Evolutionary conservation across 2,329 filamentous ascomycete species (phyloP).

Genomic region (Onygena corvina): DNA sequence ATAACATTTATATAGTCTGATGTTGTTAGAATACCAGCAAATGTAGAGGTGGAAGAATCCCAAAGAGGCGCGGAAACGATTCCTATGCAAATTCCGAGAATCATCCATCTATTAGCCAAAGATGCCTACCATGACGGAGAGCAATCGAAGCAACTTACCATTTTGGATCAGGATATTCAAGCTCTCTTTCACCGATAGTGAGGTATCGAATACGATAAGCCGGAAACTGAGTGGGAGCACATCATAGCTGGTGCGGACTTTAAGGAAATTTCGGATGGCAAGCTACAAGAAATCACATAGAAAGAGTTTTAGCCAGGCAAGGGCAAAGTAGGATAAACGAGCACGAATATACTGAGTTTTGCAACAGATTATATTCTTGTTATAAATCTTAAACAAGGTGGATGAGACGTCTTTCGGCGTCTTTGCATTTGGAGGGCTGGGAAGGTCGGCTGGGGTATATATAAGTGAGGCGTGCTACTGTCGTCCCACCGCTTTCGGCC

Average conservation of each 20-base stretch:
- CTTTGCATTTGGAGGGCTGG: not conserved
- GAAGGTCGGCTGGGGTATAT: slow-evolving; percentile 2
- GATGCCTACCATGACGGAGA: slow-evolving; percentile 11
- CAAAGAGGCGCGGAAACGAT: slow-evolving; percentile 96
- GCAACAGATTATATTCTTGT: slow-evolving; percentile 7
- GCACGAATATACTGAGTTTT: slow-evolving; percentile 10
- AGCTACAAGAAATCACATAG: slow-evolving; percentile 43
- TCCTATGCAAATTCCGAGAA: slow-evolving; percentile 42
- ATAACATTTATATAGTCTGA: slow-evolving; percentile 98
- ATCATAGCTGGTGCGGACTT: slow-evolving; percentile 92
- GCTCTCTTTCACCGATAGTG: slow-evolving; percentile 92
- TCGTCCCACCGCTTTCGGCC: not conserved
- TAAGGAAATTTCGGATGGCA: slow-evolving; percentile 89
- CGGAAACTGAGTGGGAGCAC: slow-evolving; percentile 92
- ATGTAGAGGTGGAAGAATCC: slow-evolving; percentile 86
- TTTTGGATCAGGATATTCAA: slow-evolving; percentile 92
- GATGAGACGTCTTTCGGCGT: not conserved
- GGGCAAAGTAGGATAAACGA: slow-evolving; percentile 15
- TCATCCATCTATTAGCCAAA: slow-evolving; percentile 10
- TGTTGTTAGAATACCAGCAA: slow-evolving; percentile 85
- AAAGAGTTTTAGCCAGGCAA: slow-evolving; percentile 11
- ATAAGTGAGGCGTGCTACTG: slow-evolving; percentile 3
- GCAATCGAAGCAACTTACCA: slow-evolving; percentile 43
- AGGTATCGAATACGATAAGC: slow-evolving; percentile 88
- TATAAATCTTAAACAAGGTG: slow-evolving; percentile 7